Conservation (phyloP, 2,329 filamentous ascomycete species). For the Pseudogymnoascus sp. region DNA sequence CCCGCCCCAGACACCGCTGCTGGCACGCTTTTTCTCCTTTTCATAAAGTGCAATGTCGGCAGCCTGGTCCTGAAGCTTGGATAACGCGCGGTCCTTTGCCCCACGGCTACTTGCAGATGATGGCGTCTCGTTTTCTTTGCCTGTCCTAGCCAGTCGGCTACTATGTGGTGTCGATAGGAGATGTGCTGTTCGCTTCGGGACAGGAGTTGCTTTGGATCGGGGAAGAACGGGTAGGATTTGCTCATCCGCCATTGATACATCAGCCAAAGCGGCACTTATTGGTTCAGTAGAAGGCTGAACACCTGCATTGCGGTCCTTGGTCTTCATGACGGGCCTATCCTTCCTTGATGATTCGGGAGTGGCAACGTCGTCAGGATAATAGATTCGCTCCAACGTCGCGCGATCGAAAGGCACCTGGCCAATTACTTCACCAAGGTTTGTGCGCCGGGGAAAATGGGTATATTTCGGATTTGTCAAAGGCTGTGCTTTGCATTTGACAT, state of each 20-base stretch:
- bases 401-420: conserved; percentile 78
- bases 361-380: conserved; percentile 44
- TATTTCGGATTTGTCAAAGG: conserved; percentile 67
- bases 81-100: conserved; percentile 78
- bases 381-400: conserved; percentile 51
- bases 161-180: conserved; percentile 42
- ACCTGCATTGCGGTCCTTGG: conserved; percentile 30
- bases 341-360: conserved; percentile 31
- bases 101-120: conserved; percentile 70
- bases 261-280: background rate
- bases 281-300: background rate
- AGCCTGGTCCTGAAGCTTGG: conserved; percentile 66
- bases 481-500: conserved; percentile 75
- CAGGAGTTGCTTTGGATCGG: background rate
- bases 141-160: conserved; percentile 43
- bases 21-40: conserved; percentile 78
- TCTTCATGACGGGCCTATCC: conserved; percentile 36
- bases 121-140: conserved; percentile 80
- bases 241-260: background rate
- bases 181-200: background rate
- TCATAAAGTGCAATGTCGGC: conserved; percentile 85
- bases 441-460: conserved; percentile 76
- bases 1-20: conserved; percentile 49
- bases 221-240: background rate
- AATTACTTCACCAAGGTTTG: conserved; percentile 87